Percentiles rank a stretch among this genome's conserved stretches.
Conservation (phyloP, 257 asterid genomes). For the Gynochthodes officinalis region DNA sequence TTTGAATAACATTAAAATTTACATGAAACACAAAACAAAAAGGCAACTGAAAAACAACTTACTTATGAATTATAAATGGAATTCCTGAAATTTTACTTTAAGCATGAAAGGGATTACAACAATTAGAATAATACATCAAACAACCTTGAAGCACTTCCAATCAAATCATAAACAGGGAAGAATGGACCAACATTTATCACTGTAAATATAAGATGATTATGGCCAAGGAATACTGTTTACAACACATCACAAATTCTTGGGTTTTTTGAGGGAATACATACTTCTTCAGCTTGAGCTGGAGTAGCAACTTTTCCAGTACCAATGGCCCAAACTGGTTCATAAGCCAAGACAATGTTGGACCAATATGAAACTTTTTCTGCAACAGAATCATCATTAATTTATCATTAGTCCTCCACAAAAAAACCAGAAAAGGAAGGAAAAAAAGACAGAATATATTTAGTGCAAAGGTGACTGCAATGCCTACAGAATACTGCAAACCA, state of each 20-base stretch:
- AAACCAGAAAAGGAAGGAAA: neutral
- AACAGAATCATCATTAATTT: conserved; percentile 6
- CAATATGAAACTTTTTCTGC: conserved; percentile 37
- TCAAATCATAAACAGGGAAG: neutral
- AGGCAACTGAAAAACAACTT: neutral
- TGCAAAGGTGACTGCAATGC: neutral
- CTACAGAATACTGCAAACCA: neutral
- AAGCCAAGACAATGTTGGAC: conserved; percentile 41
- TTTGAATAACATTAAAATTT: neutral
- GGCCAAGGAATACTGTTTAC: neutral
- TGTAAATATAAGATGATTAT: neutral
- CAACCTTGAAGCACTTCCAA: neutral
- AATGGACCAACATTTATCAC: neutral
- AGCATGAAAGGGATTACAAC: neutral
- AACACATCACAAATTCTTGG: neutral
- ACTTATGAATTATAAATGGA: neutral
- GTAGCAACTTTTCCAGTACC: conserved; percentile 51
- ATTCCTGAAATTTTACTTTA: neutral
- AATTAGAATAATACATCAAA: no score
- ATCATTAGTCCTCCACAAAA: neutral
- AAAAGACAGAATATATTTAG: neutral
- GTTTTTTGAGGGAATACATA: conserved; percentile 24
- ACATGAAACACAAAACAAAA: neutral
- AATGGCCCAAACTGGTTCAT: conserved; percentile 56
- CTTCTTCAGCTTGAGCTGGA: conserved; percentile 52